Percentiles rank a stretch among this genome's conserved stretches.
These are phyloP conservation scores for Sicyos baderoa DNA, from an alignment of 306 rosid genomes.

Conservation along the genomic window DNA sequence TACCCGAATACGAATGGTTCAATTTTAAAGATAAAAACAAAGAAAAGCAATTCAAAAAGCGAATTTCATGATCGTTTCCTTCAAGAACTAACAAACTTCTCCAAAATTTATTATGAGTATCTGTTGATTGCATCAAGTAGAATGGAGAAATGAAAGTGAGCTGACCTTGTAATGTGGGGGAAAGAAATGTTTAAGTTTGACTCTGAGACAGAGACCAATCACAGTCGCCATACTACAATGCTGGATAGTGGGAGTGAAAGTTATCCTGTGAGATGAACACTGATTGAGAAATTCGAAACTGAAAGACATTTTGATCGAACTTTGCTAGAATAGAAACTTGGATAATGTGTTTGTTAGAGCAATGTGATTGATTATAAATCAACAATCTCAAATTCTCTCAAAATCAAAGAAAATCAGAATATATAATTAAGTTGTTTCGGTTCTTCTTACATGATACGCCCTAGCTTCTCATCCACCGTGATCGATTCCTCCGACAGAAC, in stretches of 20 bases:
- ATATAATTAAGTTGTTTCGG: background rate
- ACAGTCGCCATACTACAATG: conserved; percentile 98
- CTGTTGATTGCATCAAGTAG: background rate
- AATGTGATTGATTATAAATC: background rate
- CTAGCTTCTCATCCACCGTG: conserved; percentile 77
- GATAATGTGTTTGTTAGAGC: background rate
- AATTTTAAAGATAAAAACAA: background rate
- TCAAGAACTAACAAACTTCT: background rate
- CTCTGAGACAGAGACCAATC: conserved; percentile 87
- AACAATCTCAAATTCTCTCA: background rate
- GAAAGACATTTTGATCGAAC: background rate
- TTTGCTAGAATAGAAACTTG: background rate
- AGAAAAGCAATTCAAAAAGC: background rate
- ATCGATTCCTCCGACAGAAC: conserved; percentile 93
- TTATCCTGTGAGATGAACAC: conserved; percentile 47
- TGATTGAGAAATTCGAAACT: conserved; percentile 7
- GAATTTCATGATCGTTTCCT: background rate
- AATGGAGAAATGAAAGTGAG: conserved; percentile 19
- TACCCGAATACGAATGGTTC: background rate
- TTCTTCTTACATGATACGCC: conserved; percentile 60
- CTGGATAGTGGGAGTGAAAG: conserved; percentile 90
- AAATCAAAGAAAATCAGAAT: background rate
- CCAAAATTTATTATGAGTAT: background rate
- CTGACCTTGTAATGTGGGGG: conserved; percentile 89
- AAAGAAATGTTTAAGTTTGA: conserved; percentile 65